Evolutionary conservation across 1,284 basidiomycete species (phyloP).

Genomic region (Cutaneotrichosporon dermatis): DNA sequence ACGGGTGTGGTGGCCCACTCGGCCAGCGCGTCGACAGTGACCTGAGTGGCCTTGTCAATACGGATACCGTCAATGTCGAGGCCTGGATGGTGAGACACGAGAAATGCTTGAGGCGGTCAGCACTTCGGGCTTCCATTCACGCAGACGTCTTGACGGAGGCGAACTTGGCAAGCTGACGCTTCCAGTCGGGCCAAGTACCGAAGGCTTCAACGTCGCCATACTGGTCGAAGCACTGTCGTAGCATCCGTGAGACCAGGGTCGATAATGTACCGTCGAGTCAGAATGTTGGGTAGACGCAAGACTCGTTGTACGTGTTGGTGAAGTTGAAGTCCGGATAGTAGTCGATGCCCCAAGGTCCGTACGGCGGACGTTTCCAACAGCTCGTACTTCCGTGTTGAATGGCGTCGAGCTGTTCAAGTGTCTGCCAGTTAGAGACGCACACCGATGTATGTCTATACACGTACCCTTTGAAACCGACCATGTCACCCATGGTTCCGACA

Average conservation of each 20-base stretch:
- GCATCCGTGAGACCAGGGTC: constrained; percentile 63
- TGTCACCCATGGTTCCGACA: constrained; percentile 82
- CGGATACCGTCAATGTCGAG: constrained; percentile 88
- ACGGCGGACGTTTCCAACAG: constrained; percentile 71
- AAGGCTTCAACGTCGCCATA: constrained; percentile 94
- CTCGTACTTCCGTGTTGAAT: constrained; percentile 69
- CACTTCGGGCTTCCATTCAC: constrained; percentile 76
- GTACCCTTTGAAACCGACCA: constrained; percentile 75
- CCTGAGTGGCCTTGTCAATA: constrained; percentile 87
- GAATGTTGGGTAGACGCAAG: constrained; percentile 70
- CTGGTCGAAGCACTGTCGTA: constrained; percentile 80
- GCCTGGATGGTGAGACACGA: constrained; percentile 78
- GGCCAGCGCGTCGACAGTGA: constrained; percentile 73
- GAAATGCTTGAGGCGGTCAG: constrained; percentile 68
- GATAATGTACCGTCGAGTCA: constrained; percentile 68
- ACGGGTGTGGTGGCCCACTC: constrained; percentile 68
- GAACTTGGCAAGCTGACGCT: constrained; percentile 88
- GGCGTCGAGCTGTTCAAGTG: constrained; percentile 65
- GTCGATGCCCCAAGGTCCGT: constrained; percentile 76
- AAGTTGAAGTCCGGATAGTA: constrained; percentile 72
- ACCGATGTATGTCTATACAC: constrained; percentile 2
- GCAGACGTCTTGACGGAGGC: constrained; percentile 88
- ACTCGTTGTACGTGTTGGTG: constrained; percentile 58
- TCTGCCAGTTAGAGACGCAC: background rate
- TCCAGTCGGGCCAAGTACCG: constrained; percentile 72